Conservation (phyloP, 2,329 filamentous ascomycete species). For the Colletotrichum phormii region DNA sequence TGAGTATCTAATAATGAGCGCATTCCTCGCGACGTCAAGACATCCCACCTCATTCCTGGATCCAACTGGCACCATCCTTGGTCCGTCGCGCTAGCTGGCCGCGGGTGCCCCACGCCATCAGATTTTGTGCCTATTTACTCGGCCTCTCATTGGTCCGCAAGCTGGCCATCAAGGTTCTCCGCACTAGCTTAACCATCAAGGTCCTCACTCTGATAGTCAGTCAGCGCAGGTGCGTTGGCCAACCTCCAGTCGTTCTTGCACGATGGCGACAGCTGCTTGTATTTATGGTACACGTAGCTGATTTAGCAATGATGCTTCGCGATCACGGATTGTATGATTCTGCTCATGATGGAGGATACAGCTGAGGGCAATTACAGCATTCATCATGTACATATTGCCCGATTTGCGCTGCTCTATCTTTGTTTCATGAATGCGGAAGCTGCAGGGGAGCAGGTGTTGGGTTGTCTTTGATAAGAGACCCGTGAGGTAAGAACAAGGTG, state of each 20-base stretch:
- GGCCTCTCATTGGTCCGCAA: conserved; percentile 6
- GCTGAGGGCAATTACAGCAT: too few relatives aligned
- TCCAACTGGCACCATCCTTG: conserved; percentile 26
- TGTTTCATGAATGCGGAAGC: not conserved
- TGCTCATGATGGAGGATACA: too few relatives aligned
- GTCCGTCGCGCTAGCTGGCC: not conserved
- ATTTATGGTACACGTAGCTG: too few relatives aligned
- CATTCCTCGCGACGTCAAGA: not conserved
- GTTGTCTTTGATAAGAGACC: conserved; percentile 15
- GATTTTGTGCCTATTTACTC: conserved; percentile 2
- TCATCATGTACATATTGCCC: too few relatives aligned
- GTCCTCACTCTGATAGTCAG: conserved; percentile 13
- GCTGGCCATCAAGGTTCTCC: conserved; percentile 33
- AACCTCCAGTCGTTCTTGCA: not conserved
- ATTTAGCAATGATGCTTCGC: too few relatives aligned
- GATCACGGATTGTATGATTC: too few relatives aligned
- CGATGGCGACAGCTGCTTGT: not conserved
- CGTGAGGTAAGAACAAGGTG: conserved; percentile 23
- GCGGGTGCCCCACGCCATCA: not conserved
- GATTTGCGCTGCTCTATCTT: not conserved
- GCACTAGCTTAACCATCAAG: conserved; percentile 33
- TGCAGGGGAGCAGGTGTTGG: not conserved
- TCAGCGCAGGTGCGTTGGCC: not conserved
- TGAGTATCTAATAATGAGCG: not conserved
- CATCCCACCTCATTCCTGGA: not conserved